Evolutionary conservation across 2,329 filamentous ascomycete genomes (phyloP), one percentile per base, ranked within the genome.

Genomic region (Alternaria conjuncta): DNA sequence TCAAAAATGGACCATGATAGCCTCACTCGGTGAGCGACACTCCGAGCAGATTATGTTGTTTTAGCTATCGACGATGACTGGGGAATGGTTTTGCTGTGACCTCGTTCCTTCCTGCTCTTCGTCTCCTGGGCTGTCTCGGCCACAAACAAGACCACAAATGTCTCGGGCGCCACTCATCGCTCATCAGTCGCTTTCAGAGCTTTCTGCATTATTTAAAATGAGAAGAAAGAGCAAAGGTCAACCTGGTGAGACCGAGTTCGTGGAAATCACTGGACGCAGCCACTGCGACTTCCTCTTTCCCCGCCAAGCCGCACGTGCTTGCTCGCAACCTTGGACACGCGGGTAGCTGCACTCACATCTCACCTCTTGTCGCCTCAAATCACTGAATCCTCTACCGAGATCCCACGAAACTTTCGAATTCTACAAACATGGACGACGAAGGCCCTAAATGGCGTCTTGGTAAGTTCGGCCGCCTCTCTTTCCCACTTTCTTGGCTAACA

Each of bases 391-490:
- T 13, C 11, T 20, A 5, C 8, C 25, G 5, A 20, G 2, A 23
- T 43, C 12, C 9, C 21, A 20, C 4, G 13, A 1, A 8, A 12
- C 10, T 18, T 8, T 13, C n/a, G 10, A 28, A 12, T 3, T 11
- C n/a, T 2, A 8, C 18, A 9, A 30, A 4, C 5, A 62, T 59
- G 55, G 43, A 47, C 18, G 55, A 54, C 7, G 55, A 67, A 25
- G 63, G 63, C 50, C 64, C 63, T 12, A 71, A 71, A 21, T 71
- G 65, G 60, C 63, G 67, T 25, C 49, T 69, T 11, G 68, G 68
- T 69, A 30, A 32, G 60, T 51, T 21, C 2, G 0, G 8, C 9
- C 10, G 5, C n/a, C 4, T 44, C 9, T 3, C 21, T 7, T 45
- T 15, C 26, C 4, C 11, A 3, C 6, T 6, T 10, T 5, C 13